Base-by-base conservation (phyloP, 768 basidiomycete species). In the Leccinum subtestaceum region DNA sequence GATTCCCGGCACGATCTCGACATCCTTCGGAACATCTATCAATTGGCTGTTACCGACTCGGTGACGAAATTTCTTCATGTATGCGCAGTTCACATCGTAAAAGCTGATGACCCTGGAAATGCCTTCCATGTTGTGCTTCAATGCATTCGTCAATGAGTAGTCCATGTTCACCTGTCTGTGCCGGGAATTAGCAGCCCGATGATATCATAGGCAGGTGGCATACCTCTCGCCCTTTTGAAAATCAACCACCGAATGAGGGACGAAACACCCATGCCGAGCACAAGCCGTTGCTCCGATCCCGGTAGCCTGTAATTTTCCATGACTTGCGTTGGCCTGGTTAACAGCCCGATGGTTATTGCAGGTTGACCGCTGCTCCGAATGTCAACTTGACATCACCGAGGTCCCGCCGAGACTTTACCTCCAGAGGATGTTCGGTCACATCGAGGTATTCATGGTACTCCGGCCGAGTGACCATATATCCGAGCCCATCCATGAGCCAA, bases 211-310 rank as follows among this genome's bases (percentile, higher is more conserved):
- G 32, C 12, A 32, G 9, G 11, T 32, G 7, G 40, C 17, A 15
- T n/a, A 43, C 40, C 40, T 43, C n/a, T 43, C 70, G 0, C 72
- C 73, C 31, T 67, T 67, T 43, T 70, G 69, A 49, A 76, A 70
- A 48, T 75, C 70, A 0, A 75, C 74, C 3, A 72, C 53, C 1
- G 64, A 60, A 50, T 72, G 66, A 0, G 69, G 73, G 29, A 64
- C 52, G 68, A 76, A 56, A 43, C 53, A 59, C 0, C 57, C 43
- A 25, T 61, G 53, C 13, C 1, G 15, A 2, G 49, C 53, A 52
- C 53, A 61, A 0, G 53, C 58, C 7, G 27, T 55, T 1, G 52
- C 50, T 3, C 46, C 53, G 2, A 61, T 38, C 4, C 60, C 50
- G 4, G 58, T 60, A 0, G 36, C 50, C 0, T 1, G 0, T 10